Evolutionary conservation across 2,329 filamentous ascomycete species (phyloP).

Genomic region (Teratosphaeria epicoccoides): DNA sequence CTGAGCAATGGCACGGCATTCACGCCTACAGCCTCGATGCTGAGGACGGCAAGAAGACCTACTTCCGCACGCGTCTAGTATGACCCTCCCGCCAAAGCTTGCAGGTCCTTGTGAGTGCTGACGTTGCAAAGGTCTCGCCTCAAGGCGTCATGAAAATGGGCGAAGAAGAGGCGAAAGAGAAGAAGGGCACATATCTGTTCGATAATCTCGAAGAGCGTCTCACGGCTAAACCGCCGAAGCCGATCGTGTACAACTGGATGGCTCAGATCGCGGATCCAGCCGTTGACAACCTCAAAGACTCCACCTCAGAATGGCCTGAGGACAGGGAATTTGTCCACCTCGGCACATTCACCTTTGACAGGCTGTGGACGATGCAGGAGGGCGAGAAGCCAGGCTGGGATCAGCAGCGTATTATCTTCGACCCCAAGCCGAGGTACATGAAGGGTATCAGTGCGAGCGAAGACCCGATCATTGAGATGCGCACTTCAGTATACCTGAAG

Average conservation of each 20-base stretch:
- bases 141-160: conserved; percentile 7
- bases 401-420: conserved; percentile 10
- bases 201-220: conserved; percentile 7
- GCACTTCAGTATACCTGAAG: conserved; percentile 9
- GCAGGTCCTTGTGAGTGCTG: not conserved
- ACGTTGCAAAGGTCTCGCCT: not conserved
- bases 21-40: conserved; percentile 3
- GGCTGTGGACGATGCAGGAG: conserved; percentile 9
- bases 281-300: conserved; percentile 3
- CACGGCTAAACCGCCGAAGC: conserved; percentile 5
- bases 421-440: conserved; percentile 11
- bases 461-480: conserved; percentile 10
- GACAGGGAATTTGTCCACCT: conserved; percentile 4
- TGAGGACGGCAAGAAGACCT: conserved; percentile 4
- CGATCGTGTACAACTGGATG: conserved; percentile 7
- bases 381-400: conserved; percentile 5
- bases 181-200: conserved; percentile 5
- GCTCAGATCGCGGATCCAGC: conserved; percentile 5
- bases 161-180: conserved; percentile 4
- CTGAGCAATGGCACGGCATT: too few species aligned
- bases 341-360: conserved; percentile 5
- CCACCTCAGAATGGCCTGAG: conserved; percentile 4
- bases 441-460: conserved; percentile 11
- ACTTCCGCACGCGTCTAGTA: conserved; percentile 3
- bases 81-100: not conserved